A percentile compares a stretch with the other conserved stretches of the same genome.
Conservation (phyloP, 108 stramenopile species). For the Cyclostephanos invisitatus region DNA sequence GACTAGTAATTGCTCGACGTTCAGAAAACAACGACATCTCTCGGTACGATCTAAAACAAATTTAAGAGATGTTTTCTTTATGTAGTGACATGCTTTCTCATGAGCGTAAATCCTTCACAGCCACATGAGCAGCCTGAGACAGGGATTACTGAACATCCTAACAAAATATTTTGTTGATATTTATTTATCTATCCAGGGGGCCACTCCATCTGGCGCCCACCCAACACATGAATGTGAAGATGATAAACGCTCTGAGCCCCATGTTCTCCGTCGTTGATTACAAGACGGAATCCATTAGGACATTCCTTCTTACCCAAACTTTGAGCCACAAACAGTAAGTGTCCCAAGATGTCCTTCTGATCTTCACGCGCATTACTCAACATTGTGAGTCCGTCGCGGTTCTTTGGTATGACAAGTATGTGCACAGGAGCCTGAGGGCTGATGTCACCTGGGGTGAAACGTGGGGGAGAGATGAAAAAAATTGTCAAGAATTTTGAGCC, state of each 20-base stretch:
- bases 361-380: slow-evolving; percentile 87
- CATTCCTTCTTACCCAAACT: slow-evolving; percentile 85
- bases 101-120: neutral
- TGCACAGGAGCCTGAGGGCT: slow-evolving; percentile 92
- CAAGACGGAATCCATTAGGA: slow-evolving; percentile 90
- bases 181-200: too few relatives aligned
- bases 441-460: slow-evolving; percentile 62
- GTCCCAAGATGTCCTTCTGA: slow-evolving; percentile 94
- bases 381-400: slow-evolving; percentile 90
- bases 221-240: slow-evolving; percentile 91
- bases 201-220: slow-evolving; percentile 92
- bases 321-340: slow-evolving; percentile 92
- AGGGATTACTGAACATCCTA: neutral
- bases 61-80: neutral
- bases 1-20: neutral
- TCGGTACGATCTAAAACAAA: too few relatives aligned
- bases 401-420: slow-evolving; percentile 96
- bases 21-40: neutral
- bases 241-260: slow-evolving; percentile 95
- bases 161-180: too few relatives aligned
- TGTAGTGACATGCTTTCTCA: neutral
- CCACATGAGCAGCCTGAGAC: neutral
- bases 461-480: neutral
- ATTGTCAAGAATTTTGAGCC: too few relatives aligned
- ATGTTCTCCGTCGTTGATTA: slow-evolving; percentile 92